Percentiles rank a stretch among this genome's conserved stretches.
These are phyloP conservation scores for Acephala macrosclerotiorum DNA, from an alignment of 2,329 filamentous ascomycete species.

Conservation along the genomic window DNA sequence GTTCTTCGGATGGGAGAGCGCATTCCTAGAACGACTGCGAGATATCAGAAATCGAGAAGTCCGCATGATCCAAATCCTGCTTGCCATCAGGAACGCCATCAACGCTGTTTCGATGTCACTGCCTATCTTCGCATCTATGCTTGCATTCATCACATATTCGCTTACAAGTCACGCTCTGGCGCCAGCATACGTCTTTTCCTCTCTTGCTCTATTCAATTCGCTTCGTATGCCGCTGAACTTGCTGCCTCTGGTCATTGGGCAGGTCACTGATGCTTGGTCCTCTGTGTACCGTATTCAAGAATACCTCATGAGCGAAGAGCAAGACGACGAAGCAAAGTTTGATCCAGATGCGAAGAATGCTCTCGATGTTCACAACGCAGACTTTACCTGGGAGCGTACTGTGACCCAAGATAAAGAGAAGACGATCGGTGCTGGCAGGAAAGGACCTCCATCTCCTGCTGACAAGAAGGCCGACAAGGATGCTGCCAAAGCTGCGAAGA, in stretches of 20 bases:
- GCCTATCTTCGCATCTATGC: slow-evolving; percentile 93
- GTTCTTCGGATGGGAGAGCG: slow-evolving; percentile 93
- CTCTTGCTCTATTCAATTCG: slow-evolving; percentile 90
- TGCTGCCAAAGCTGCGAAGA: slow-evolving; percentile 51
- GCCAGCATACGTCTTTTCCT: slow-evolving; percentile 88
- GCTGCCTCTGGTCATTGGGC: slow-evolving; percentile 85
- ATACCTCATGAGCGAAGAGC: slow-evolving; percentile 86
- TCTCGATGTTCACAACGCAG: slow-evolving; percentile 74
- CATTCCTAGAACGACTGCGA: slow-evolving; percentile 80
- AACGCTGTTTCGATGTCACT: slow-evolving; percentile 66
- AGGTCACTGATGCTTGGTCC: slow-evolving; percentile 87
- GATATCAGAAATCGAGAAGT: slow-evolving; percentile 81
- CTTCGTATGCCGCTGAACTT: slow-evolving; percentile 90
- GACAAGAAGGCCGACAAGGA: slow-evolving; percentile 52
- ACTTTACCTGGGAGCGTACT: slow-evolving; percentile 87
- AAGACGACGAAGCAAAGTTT: slow-evolving; percentile 70
- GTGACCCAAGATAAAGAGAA: slow-evolving; percentile 61
- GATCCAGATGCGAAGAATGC: slow-evolving; percentile 68
- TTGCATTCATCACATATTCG: slow-evolving; percentile 87
- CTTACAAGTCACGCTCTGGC: slow-evolving; percentile 71
- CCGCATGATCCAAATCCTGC: slow-evolving; percentile 79
- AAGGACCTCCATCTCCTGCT: slow-evolving; percentile 44
- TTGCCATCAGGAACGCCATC: slow-evolving; percentile 74
- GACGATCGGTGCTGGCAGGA: slow-evolving; percentile 49
- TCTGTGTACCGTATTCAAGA: slow-evolving; percentile 87